phyloP scores from a whole-genome alignment of 345 rosid genomes.

The Lenwebbia sp. region DNA sequence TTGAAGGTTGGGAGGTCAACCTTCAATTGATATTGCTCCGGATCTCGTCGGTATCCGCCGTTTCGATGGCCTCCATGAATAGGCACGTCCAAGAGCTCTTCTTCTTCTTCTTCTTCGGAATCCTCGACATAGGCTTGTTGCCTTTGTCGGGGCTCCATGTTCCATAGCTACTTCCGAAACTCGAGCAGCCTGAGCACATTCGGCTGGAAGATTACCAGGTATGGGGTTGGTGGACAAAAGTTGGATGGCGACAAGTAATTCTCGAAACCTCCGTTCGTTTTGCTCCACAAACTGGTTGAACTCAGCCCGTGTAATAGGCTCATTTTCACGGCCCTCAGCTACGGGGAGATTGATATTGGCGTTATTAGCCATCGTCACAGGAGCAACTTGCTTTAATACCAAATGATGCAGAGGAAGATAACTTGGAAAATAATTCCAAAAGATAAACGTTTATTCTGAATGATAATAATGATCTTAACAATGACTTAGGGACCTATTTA shows the following conservation, averaged over 20 bases:
- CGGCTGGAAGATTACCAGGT: neutral
- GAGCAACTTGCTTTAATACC: neutral
- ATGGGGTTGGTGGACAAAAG: neutral
- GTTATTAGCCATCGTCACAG: neutral
- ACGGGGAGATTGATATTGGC: neutral
- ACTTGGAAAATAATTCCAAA: neutral
- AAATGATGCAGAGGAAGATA: neutral
- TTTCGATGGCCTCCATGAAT: neutral
- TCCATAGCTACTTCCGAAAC: neutral
- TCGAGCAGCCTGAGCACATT: neutral
- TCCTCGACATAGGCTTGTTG: neutral
- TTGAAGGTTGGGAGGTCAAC: neutral
- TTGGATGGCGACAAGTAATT: neutral
- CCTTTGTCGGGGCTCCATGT: neutral
- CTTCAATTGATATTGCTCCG: neutral
- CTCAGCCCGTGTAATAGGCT: neutral
- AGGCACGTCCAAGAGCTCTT: too few species aligned
- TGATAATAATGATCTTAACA: neutral
- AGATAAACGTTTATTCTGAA: neutral
- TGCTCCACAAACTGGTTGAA: neutral
- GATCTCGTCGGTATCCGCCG: accelerated
- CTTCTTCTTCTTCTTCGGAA: neutral
- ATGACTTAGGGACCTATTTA: neutral
- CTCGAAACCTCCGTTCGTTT: neutral
- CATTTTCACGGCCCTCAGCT: too few species aligned